Base-by-base conservation (phyloP, 371 early-diverging fungal species). In the Capillidium heterosporum region DNA sequence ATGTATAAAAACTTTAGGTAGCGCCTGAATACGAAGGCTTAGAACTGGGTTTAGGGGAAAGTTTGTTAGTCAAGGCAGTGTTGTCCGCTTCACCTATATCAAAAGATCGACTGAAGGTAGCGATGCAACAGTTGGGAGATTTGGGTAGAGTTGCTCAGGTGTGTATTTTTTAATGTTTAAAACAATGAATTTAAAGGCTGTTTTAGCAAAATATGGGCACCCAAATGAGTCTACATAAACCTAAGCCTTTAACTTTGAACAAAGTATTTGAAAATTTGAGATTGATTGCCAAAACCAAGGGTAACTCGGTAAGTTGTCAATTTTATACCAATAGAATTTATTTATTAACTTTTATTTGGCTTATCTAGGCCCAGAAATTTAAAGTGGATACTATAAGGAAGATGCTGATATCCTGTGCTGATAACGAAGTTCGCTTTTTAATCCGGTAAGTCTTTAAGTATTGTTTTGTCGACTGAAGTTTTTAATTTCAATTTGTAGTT, bases 41-140 rank as follows among this genome's bases (percentile, higher is more conserved):
- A 26, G 98, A 99, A 66, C 74, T 99, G 32, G 98, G 97, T 15
- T 81, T 98, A 43, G 99, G 98, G 35, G 99, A 98, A 61, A 79
- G 84, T 10, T 66, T 94, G 1, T 68, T 99, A 31, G 78, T 96
- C 63, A 97, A 95, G 67, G 93, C 95, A 5, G 83, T 99, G 56
- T 95, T 87, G 2, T 66, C 82, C 35, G 83, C 93, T 0, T 91
- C 95, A 0, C 92, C 95, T 4, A 70, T 87, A 23, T 75, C 78
- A 28, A 65, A 76, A 49, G 69, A 74, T 17, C 76, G 76, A 56
- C 77, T 99, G 61, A 95, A 93, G 63, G 64, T 74, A 42, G 91
- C 88, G 27, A 72, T 85, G 59, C 71, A 70, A 13, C 74, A 76
- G 57, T 66, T 73, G 1, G 99, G 99, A 43, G 99, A 99, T 68